A percentile compares a stretch with the other conserved stretches of the same genome.
These are phyloP conservation scores for Agarophyton chilense DNA, from an alignment of 23 red algal species.

Conservation along the genomic window DNA sequence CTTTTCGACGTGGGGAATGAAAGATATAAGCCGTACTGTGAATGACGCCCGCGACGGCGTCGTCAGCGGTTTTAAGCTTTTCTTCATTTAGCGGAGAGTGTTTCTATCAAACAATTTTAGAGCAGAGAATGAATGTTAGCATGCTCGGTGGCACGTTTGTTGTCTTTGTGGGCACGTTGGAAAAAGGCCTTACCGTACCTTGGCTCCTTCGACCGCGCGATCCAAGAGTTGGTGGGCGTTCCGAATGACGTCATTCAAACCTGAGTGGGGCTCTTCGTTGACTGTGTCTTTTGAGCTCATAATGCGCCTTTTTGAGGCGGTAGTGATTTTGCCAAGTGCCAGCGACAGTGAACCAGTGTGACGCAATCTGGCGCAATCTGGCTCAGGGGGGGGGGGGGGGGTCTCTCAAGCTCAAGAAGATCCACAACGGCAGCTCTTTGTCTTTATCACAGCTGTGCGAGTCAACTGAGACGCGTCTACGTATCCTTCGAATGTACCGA, in stretches of 20 bases:
- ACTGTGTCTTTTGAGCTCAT: slow-evolving; percentile 21
- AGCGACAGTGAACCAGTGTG: too few relatives aligned
- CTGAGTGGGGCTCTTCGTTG: neutral
- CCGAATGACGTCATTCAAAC: neutral
- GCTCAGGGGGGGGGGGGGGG: too few relatives aligned
- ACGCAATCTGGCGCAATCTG: too few relatives aligned
- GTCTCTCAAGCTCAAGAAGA: too few relatives aligned
- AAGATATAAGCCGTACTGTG: slow-evolving; percentile 51
- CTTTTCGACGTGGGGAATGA: neutral
- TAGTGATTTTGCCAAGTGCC: neutral
- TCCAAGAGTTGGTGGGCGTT: neutral
- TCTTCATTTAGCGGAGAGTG: slow-evolving; percentile 60
- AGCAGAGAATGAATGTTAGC: neutral
- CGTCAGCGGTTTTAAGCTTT: slow-evolving; percentile 51
- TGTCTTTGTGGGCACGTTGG: neutral
- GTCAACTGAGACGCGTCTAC: too few relatives aligned
- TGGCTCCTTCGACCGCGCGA: slow-evolving; percentile 8
- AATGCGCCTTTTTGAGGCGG: neutral
- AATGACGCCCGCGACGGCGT: slow-evolving; percentile 55
- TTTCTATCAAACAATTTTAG: neutral
- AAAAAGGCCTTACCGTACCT: neutral
- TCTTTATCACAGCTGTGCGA: too few relatives aligned
- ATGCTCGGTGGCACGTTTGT: neutral
- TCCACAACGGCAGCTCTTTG: too few relatives aligned
- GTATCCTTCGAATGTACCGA: too few relatives aligned